Evolutionary conservation across 2,329 filamentous ascomycete genomes (phyloP).

Genomic region (Aureobasidium lini): DNA sequence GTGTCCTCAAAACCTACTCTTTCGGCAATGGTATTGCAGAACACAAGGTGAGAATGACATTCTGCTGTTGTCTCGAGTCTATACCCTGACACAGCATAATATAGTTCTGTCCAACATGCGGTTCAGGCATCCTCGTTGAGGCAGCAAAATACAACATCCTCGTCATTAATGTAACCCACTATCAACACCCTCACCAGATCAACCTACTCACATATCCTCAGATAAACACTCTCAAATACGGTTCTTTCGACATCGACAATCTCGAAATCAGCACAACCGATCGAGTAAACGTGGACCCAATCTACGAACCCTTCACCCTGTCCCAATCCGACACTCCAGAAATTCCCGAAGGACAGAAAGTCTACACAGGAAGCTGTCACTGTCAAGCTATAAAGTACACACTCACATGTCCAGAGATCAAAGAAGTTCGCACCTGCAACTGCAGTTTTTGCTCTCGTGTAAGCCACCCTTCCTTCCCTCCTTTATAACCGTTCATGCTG

Average conservation of each 20-base stretch:
- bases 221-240: not conserved
- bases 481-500: too few species aligned
- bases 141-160: not conserved
- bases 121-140: not conserved
- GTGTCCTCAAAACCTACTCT: not conserved
- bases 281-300: not conserved
- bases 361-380: slow-evolving; percentile 10
- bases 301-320: not conserved
- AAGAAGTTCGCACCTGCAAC: not conserved
- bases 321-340: not conserved
- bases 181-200: too few species aligned
- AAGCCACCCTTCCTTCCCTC: too few species aligned
- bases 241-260: not conserved
- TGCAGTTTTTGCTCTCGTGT: slow-evolving; percentile 10
- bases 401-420: not conserved
- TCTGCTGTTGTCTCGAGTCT: not conserved
- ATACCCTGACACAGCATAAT: too few species aligned
- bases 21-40: slow-evolving; percentile 1
- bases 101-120: slow-evolving; percentile 7
- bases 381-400: slow-evolving; percentile 8
- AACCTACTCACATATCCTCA: not conserved
- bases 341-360: not conserved
- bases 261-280: not conserved
- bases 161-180: not conserved
- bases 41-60: not conserved